Base-by-base conservation (phyloP, 2,329 filamentous ascomycete species). In the Onygenales sp. region DNA sequence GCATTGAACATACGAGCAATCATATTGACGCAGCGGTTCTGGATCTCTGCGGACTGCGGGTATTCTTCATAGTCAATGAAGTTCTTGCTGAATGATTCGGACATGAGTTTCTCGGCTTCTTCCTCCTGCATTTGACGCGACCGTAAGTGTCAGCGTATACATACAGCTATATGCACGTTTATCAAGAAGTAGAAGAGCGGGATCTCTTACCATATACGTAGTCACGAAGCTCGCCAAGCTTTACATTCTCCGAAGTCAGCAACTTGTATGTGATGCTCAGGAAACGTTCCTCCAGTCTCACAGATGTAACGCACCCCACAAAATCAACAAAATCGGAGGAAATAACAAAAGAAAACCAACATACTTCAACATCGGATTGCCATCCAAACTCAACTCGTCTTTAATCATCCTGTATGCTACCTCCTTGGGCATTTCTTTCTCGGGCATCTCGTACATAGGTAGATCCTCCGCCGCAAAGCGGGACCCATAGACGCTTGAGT, bases 401-500 rank as follows among this genome's bases (percentile, higher is more conserved):
- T 89, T 92, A 78, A 96, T 96, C 87, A 96, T 87, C 48, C 90
- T 85, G 71, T 96, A 95, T n/a, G 92, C 92, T 51, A 95, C 81
- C 61, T 95, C 87, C 61, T 82, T 84, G 44, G 92, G 92, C 91
- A 96, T 95, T 72, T 94, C 88, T 17, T 73, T 65, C 63, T 95
- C 89, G 1, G 92, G 90, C 82, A 97, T 96, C 74, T 90, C 86
- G 65, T 87, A 77, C 65, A 80, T 82, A 32, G 91, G 90, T 43
- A 97, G 77, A 64, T 95, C 89, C 65, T 86, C 76, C 35, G 81
- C 80, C 21, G 92, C 92, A 67, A 89, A 96, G 58, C 79, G 82
- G 58, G 87, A 91, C 65, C 91, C 92, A 67, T 96, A 97, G 63
- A 96, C 88, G 58, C 85, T 90, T 42, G 86, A 84, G 52, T 84